Evolutionary conservation across 1,284 basidiomycete species (phyloP).

Genomic region (Volvariella surrecta): DNA sequence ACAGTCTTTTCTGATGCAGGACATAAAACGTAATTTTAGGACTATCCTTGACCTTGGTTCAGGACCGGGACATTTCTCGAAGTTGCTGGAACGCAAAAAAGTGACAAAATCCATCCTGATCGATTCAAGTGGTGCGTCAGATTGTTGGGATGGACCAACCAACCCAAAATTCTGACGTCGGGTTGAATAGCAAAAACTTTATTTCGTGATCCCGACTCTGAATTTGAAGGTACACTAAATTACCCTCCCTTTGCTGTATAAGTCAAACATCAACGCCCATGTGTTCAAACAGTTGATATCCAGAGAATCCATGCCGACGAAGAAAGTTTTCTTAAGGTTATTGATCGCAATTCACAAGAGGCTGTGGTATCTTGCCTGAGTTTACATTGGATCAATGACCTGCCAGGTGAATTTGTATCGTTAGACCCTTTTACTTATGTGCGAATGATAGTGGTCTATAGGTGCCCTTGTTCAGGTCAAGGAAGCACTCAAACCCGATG

Average conservation of each 20-base stretch:
- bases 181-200: slow-evolving; percentile 46
- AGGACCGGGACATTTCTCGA: slow-evolving; percentile 92
- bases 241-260: too few relatives aligned
- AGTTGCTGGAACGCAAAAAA: slow-evolving; percentile 68
- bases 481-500: slow-evolving; percentile 84
- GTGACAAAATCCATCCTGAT: slow-evolving; percentile 79
- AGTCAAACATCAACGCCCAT: slow-evolving; percentile 1
- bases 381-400: slow-evolving; percentile 97
- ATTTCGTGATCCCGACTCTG: slow-evolving; percentile 62
- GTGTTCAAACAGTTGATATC: slow-evolving; percentile 58
- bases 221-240: slow-evolving; percentile 70
- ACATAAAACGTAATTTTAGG: slow-evolving; percentile 82
- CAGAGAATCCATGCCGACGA: slow-evolving; percentile 73
- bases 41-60: slow-evolving; percentile 85
- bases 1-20: slow-evolving; percentile 36
- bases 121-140: slow-evolving; percentile 69
- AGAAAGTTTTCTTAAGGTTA: slow-evolving; percentile 56
- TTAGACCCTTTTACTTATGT: not conserved
- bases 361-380: slow-evolving; percentile 88
- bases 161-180: not conserved
- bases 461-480: slow-evolving; percentile 88
- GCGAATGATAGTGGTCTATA: slow-evolving; percentile 16
- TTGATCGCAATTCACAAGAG: slow-evolving; percentile 77
- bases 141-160: not conserved
- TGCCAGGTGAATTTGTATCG: slow-evolving; percentile 58